Conservation (phyloP, 495 filamentous ascomycete species). For the Glonium stellatum region DNA sequence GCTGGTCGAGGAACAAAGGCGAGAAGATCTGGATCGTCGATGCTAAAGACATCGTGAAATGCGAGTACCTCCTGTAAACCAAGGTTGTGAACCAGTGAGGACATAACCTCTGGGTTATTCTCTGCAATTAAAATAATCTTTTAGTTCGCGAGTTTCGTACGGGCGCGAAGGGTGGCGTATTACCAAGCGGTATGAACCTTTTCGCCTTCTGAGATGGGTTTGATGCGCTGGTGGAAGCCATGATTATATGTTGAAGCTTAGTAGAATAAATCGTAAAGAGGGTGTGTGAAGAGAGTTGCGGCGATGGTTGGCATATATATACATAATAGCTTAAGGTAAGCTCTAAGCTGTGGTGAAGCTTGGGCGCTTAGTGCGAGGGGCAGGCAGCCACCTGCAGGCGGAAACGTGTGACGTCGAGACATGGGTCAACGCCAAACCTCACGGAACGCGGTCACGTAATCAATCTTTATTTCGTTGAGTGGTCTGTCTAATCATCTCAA, state of each 20-base stretch:
- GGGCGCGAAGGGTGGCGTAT: neutral
- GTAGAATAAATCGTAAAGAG: no score
- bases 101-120: slow-evolving; percentile 57
- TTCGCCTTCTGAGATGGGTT: slow-evolving; percentile 16
- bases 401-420: no score
- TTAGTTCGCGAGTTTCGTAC: slow-evolving; percentile 4
- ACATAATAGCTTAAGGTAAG: no score
- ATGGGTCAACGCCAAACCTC: no score
- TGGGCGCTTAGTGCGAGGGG: no score
- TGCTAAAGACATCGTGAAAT: slow-evolving; percentile 54
- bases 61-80: slow-evolving; percentile 45
- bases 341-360: no score
- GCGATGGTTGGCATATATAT: no score
- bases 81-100: slow-evolving; percentile 47
- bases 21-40: slow-evolving; percentile 50
- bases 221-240: slow-evolving; percentile 14
- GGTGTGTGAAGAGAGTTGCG: no score
- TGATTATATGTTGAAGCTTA: neutral
- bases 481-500: no score
- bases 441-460: no score
- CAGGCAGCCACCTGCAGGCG: no score
- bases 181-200: slow-evolving; percentile 31
- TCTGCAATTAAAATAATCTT: slow-evolving; percentile 36
- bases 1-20: slow-evolving; percentile 52
- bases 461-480: no score